Conservation (phyloP, 106 monocot species). For the Vanilla planifolia region DNA sequence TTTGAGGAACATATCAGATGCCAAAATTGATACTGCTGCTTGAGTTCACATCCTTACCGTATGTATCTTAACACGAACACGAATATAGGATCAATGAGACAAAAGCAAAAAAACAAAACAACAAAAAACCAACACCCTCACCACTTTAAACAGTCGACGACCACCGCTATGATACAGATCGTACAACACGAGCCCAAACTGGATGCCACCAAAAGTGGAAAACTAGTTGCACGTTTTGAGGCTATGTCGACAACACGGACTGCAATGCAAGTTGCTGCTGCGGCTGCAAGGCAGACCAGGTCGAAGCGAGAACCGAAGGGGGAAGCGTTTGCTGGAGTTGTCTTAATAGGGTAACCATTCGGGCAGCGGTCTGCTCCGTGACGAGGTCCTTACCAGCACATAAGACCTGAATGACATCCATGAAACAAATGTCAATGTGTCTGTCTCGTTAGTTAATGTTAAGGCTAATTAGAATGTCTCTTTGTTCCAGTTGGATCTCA, state of each 20-base stretch:
- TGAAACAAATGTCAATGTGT: neutral
- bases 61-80: neutral
- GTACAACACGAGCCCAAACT: constrained; percentile 9
- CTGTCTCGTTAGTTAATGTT: no score
- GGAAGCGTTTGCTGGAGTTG: constrained; percentile 88
- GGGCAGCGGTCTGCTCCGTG: constrained; percentile 57
- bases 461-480: no score
- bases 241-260: constrained; percentile 49
- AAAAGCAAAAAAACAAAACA: neutral
- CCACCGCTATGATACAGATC: constrained; percentile 4
- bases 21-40: constrained; percentile 18
- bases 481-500: no score
- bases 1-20: neutral
- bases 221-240: neutral
- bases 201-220: no score
- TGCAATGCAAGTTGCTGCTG: constrained; percentile 88
- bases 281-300: constrained; percentile 74
- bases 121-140: neutral
- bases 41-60: neutral
- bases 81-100: neutral
- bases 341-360: constrained; percentile 76
- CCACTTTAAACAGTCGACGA: neutral
- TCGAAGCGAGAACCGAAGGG: constrained; percentile 63
- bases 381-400: constrained; percentile 68
- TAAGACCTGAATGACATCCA: constrained; percentile 47